These are phyloP conservation scores for Macrocystidia cucumis DNA, from an alignment of 1,284 basidiomycete genomes.

Conservation along the genomic window DNA sequence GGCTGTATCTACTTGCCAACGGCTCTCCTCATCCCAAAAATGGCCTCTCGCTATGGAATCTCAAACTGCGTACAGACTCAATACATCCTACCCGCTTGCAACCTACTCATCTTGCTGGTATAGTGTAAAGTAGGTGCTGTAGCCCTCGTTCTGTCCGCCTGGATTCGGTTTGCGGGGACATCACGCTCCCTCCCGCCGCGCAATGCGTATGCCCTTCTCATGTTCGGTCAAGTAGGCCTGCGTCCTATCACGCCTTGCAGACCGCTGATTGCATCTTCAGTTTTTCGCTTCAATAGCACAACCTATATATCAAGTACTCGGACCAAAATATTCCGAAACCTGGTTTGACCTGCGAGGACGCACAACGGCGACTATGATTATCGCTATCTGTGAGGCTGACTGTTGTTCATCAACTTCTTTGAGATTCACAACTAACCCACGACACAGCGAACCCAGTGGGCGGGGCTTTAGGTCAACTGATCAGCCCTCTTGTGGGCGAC, in stretches of 20 bases:
- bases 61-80: constrained; percentile 37
- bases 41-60: constrained; percentile 53
- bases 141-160: constrained; percentile 51
- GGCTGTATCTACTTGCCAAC: constrained; percentile 53
- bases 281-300: constrained; percentile 48
- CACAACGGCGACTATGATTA: constrained; percentile 74
- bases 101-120: constrained; percentile 1
- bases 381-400: constrained; percentile 52
- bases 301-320: constrained; percentile 63
- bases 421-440: background rate
- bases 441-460: constrained; percentile 59
- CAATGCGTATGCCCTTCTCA: constrained; percentile 51
- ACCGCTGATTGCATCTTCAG: constrained; percentile 21
- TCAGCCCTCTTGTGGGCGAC: constrained; percentile 56
- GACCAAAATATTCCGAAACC: constrained; percentile 63
- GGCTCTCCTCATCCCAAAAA: constrained; percentile 46
- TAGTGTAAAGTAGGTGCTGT: constrained; percentile 49
- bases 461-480: constrained; percentile 58
- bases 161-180: constrained; percentile 74
- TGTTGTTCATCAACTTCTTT: constrained; percentile 3
- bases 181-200: constrained; percentile 35
- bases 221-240: constrained; percentile 56
- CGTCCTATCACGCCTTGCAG: background rate
- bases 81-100: too few species aligned
- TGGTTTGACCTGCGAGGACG: constrained; percentile 73